Base-by-base conservation (phyloP, 192 early-diverging fungal genomes). In the Coemansia sp. region DNA sequence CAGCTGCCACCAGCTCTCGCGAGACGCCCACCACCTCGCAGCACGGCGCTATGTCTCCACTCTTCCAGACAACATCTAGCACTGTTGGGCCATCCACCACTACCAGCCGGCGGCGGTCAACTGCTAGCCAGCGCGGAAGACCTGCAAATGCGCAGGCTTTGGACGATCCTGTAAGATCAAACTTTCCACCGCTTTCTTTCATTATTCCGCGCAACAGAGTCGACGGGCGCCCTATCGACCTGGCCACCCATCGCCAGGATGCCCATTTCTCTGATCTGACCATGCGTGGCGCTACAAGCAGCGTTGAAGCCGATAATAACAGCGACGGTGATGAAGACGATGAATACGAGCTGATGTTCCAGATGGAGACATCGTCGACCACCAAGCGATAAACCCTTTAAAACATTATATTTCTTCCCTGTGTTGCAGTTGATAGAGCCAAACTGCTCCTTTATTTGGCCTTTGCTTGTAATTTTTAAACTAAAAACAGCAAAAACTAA, bases 311-410 rank as follows among this genome's bases (percentile, higher is more conserved):
- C 11, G 34, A 40, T 34, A 25, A 47, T 17, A 55, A 36, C 34
- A 29, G 58, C 25, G 47, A n/a, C n/a, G n/a, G n/a, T n/a, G n/a
- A n/a, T n/a, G n/a, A n/a, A 6, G 34, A 66, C 17, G 68, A 67
- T n/a, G 75, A 79, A 23, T 69, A 78, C 1, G 70, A 79, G 14
- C 59, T 79, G 42, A 79, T 79, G 64, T 79, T 79, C 58, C 76
- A 73, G 27, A 79, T 79, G 76, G 76, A 79, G 15, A 31, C 71
- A 28, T 79, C 76, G 27, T 54, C 52, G 7, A 54, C 30, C 19
- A 54, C 23, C 30, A 28, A 33, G 23, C 6, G 34, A 40, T 57
- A 57, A 40, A 41, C 25, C 31, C 37, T 30, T 19, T 37, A 23
- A 37, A 55, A 7, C 2, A 23, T 27, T 54, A 11, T 11, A 44